Evolutionary conservation across 768 basidiomycete species (phyloP), one percentile per base, ranked within the genome.

Genomic region (Lentinula raphanica): DNA sequence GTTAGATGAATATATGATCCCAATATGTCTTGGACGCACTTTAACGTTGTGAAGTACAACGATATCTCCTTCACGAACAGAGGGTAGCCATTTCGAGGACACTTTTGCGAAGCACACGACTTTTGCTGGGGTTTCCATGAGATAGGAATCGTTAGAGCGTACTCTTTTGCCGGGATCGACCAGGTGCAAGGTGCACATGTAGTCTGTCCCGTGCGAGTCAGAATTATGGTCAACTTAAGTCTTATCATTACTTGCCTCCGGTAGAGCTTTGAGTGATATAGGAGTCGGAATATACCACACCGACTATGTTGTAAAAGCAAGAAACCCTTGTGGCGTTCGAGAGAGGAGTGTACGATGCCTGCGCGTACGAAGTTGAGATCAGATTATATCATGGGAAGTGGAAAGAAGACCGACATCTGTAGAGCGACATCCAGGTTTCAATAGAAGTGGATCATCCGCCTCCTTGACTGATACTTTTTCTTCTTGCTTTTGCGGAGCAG

Each of bases 101-200:
- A 69, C 71, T 61, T 74, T 75, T 5, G 78, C 75, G 63, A 90
- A 90, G 54, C 79, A 82, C 48, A 76, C 85, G 25, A 79, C 67
- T 59, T 53, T 71, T 48, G 77, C 60, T n/a, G 40, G 42, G 42
- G 25, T n/a, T 17, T 28, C 7, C 23, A 40, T 25, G 7, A 42
- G 28, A 35, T 56, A 32, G 5, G 54, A 45, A 25, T 56, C 45
- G 32, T 45, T 42, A 17, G 39, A 42, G 21, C 17, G 42, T 27
- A 31, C 27, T 21, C 42, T 28, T 7, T 32, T 56, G 42, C 25
- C 42, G 28, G 54, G 54, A 31, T 56, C 54, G n/a, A 56, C 54
- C 21, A 56, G 17, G 3, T 53, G 51, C 35, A 53, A 23, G 36
- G 35, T 39, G 13, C 32, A 38, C 32, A 25, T 53, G 23, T 36